phyloP scores from a whole-genome alignment of 2,329 filamentous ascomycete species.

The Sporothrix brasiliensis region DNA sequence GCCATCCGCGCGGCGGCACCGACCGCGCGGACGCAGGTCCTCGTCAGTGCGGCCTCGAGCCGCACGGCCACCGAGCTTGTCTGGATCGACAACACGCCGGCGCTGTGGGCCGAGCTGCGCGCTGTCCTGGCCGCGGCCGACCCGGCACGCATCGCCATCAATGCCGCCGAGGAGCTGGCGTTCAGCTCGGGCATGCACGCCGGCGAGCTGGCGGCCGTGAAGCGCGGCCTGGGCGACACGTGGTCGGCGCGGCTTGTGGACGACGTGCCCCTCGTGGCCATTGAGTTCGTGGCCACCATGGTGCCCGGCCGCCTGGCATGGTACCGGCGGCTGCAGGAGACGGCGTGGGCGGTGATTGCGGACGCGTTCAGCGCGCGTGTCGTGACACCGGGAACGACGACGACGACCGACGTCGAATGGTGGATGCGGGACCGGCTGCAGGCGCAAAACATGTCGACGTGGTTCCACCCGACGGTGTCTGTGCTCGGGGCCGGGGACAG shows the following conservation, averaged over 20 bases:
- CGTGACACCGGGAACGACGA: conserved; percentile 50
- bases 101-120: conserved; percentile 47
- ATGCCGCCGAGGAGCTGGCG: conserved; percentile 50
- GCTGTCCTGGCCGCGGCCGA: conserved; percentile 45
- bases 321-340: conserved; percentile 53
- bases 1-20: not conserved
- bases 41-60: conserved; percentile 39
- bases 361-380: conserved; percentile 64
- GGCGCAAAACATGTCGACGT: conserved; percentile 55
- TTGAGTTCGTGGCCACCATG: conserved; percentile 53
- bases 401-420: conserved; percentile 53
- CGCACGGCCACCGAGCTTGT: conserved; percentile 42
- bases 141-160: conserved; percentile 48
- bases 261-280: conserved; percentile 49
- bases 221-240: conserved; percentile 43
- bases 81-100: conserved; percentile 54
- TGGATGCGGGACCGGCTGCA: conserved; percentile 56
- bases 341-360: conserved; percentile 69
- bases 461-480: conserved; percentile 54
- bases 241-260: conserved; percentile 48
- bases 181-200: conserved; percentile 54
- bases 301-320: conserved; percentile 46
- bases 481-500: conserved; percentile 43
- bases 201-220: conserved; percentile 48
- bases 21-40: conserved; percentile 18